These are phyloP conservation scores for Phytophthora litchii DNA, from an alignment of 352 stramenopile genomes.

Conservation along the genomic window DNA sequence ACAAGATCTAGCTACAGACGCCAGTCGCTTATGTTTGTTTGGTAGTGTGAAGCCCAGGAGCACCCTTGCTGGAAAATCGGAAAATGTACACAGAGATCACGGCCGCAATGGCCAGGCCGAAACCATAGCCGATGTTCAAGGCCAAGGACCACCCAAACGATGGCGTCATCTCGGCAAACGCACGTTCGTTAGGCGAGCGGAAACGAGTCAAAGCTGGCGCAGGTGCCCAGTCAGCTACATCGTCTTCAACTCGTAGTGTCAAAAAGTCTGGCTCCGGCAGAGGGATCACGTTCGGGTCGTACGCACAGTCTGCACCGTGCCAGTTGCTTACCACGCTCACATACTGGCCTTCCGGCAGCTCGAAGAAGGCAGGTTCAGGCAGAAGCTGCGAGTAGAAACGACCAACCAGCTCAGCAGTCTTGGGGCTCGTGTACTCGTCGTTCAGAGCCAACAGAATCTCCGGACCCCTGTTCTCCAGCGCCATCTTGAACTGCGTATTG, in stretches of 20 bases:
- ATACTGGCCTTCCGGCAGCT: slow-evolving; percentile 59
- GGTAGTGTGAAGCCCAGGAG: slow-evolving; percentile 19
- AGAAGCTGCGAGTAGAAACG: slow-evolving; percentile 71
- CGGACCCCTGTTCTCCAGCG: slow-evolving; percentile 53
- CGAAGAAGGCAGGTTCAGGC: slow-evolving; percentile 53
- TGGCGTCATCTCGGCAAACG: slow-evolving; percentile 41
- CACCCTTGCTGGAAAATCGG: slow-evolving; percentile 52
- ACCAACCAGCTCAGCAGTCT: slow-evolving; percentile 59
- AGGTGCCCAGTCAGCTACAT: slow-evolving; percentile 23
- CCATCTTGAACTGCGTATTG: slow-evolving; percentile 37
- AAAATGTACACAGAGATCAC: slow-evolving; percentile 67
- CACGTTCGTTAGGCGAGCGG: slow-evolving; percentile 40
- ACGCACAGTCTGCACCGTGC: slow-evolving; percentile 63
- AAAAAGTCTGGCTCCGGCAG: slow-evolving; percentile 38
- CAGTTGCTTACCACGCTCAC: slow-evolving; percentile 76
- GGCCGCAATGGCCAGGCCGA: slow-evolving; percentile 54
- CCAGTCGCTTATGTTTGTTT: slow-evolving; percentile 40
- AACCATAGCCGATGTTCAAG: slow-evolving; percentile 47
- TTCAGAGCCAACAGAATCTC: slow-evolving; percentile 82
- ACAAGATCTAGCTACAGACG: slow-evolving; percentile 22
- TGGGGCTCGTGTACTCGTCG: slow-evolving; percentile 67
- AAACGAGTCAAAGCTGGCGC: slow-evolving; percentile 25
- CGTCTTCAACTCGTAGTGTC: slow-evolving; percentile 26
- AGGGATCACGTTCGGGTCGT: slow-evolving; percentile 56
- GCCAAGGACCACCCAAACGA: slow-evolving; percentile 40